Evolutionary conservation across 768 basidiomycete species (phyloP).

Genomic region (Kondoa malvinella): DNA sequence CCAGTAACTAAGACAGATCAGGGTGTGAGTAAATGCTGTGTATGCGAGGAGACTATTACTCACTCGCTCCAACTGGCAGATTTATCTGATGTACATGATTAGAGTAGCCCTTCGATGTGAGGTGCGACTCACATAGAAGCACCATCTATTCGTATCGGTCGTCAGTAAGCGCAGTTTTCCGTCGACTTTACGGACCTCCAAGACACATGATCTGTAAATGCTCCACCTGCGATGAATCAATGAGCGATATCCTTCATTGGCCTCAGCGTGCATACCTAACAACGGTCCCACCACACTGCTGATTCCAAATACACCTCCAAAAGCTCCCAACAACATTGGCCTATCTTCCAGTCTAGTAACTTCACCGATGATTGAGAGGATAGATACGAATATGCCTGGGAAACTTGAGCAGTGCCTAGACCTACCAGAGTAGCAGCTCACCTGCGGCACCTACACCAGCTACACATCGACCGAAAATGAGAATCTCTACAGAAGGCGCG

Average conservation of each 20-base stretch:
- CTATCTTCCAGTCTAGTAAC: conserved; percentile 22
- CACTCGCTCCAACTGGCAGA: conserved; percentile 30
- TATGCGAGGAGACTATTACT: too few relatives aligned
- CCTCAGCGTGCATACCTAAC: neutral
- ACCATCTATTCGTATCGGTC: conserved; percentile 59
- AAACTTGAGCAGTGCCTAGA: too few relatives aligned
- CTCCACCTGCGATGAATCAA: too few relatives aligned
- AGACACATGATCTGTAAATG: neutral
- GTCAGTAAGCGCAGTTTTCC: conserved; percentile 29
- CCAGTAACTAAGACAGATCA: too few relatives aligned
- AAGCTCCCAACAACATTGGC: conserved; percentile 33
- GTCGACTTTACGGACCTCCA: too few relatives aligned
- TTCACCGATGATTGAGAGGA: conserved; percentile 3
- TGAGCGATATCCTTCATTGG: neutral
- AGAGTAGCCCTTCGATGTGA: neutral
- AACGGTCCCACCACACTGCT: neutral
- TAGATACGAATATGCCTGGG: conserved; percentile 32
- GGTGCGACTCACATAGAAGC: conserved; percentile 2
- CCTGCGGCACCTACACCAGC: conserved; percentile 37
- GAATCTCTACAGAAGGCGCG: conserved; percentile 26
- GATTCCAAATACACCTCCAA: conserved; percentile 35
- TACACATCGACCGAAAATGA: conserved; percentile 38
- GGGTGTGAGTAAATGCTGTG: too few relatives aligned
- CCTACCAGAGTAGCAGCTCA: neutral
- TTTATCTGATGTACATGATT: conserved; percentile 7